Evolutionary conservation across 1,284 basidiomycete genomes (phyloP), one percentile per base, ranked within the genome.

Genomic region (Puccinia hordei): DNA sequence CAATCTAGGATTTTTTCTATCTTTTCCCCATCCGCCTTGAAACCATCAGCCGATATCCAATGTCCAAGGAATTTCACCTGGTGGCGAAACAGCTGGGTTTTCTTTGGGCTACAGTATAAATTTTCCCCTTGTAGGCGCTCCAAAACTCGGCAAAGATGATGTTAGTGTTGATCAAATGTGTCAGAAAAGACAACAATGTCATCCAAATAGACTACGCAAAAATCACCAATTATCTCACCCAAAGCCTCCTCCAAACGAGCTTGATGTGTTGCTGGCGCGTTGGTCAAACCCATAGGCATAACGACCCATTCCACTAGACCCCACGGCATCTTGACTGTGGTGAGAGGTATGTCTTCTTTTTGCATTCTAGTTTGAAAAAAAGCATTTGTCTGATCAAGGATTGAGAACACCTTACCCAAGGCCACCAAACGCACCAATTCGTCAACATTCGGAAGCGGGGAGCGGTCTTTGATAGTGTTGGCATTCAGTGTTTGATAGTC

Each of bases 221-320:
- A 27, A 41, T 59, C 22, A 49, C 19, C n/a, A n/a, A 49, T 49
- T 2, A 65, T 24, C 8, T 72, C 46, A 66, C 69, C 69, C 33
- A 78, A 46, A 1, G 49, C 65, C n/a, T 59, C 35, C 51, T 78
- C 38, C 4, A 71, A 19, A 10, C 44, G 49, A 9, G 33, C 30
- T 77, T 87, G 86, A 82, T 86, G 86, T 0, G 84, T 82, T 3
- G 86, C 83, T 0, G 87, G 87, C 0, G 86, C 86, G 81, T 88
- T 88, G 53, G 22, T 27, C 22, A 82, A 69, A 19, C 81, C 82
- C 68, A 82, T 81, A 0, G 74, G 81, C 79, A 82, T 82, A 3
- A 82, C 81, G 0, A 79, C 33, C 33, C 24, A 79, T 57, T 83
- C 68, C 49, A 79, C 80, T 17, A 79, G 61, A 22, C 81, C 73